phyloP scores from a whole-genome alignment of 345 rosid genomes.

The Euphorbia peplus region DNA sequence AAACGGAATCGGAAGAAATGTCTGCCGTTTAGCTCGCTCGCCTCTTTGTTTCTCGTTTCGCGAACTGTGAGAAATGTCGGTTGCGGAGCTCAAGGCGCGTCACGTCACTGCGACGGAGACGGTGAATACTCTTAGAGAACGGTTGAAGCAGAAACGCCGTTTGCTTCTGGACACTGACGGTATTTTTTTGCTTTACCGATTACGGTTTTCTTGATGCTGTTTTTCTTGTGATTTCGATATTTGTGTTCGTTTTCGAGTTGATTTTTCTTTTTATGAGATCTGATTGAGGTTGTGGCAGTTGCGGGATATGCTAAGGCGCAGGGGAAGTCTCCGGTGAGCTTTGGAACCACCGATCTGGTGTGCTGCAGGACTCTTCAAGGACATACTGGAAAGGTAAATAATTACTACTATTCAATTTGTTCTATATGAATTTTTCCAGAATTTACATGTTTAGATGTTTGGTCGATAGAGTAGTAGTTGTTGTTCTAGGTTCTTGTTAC shows the following conservation, averaged over 20 bases:
- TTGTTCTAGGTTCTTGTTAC: background rate
- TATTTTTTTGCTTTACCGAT: slow-evolving; percentile 9
- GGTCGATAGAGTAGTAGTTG: background rate
- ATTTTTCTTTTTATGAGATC: slow-evolving; percentile 2
- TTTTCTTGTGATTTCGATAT: slow-evolving; percentile 5
- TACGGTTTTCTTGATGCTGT: background rate
- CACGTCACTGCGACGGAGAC: slow-evolving; percentile 66
- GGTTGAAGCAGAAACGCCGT: slow-evolving; percentile 72
- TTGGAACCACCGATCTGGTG: slow-evolving; percentile 88
- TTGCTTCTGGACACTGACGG: slow-evolving; percentile 81
- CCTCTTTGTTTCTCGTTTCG: background rate
- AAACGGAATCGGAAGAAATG: slow-evolving; percentile 14
- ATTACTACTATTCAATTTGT: background rate
- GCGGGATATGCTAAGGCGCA: slow-evolving; percentile 62
- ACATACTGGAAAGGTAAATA: slow-evolving; percentile 81
- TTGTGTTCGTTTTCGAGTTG: slow-evolving; percentile 3
- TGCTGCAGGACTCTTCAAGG: slow-evolving; percentile 96
- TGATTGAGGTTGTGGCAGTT: slow-evolving; percentile 44
- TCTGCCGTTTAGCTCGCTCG: background rate
- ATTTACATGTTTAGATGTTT: background rate
- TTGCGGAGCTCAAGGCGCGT: slow-evolving; percentile 83
- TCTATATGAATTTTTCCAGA: background rate
- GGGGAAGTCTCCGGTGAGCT: slow-evolving; percentile 61
- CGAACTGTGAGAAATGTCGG: slow-evolving; percentile 51
- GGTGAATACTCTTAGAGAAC: slow-evolving; percentile 63